These are phyloP conservation scores for Somion occarium DNA, from an alignment of 1,284 basidiomycete genomes.

Conservation along the genomic window DNA sequence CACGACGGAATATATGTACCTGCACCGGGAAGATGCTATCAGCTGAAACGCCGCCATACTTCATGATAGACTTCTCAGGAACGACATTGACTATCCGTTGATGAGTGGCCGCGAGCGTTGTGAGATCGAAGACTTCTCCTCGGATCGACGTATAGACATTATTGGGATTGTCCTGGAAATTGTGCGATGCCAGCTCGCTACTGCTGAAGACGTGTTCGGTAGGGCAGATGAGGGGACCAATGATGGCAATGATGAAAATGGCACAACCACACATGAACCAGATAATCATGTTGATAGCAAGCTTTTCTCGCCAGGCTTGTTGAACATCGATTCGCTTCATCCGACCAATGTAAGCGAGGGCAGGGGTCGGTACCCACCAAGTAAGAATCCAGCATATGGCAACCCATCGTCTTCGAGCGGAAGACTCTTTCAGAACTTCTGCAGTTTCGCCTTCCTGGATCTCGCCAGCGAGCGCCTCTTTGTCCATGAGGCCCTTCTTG, in stretches of 20 bases:
- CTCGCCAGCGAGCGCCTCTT: conserved; percentile 77
- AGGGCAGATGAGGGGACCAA: conserved; percentile 91
- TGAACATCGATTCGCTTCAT: conserved; percentile 95
- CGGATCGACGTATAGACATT: conserved; percentile 82
- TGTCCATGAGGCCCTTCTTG: conserved; percentile 69
- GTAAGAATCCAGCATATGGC: conserved; percentile 87
- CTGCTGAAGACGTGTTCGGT: conserved; percentile 87
- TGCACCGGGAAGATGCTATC: conserved; percentile 93
- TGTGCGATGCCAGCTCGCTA: conserved; percentile 74
- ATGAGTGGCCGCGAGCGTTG: conserved; percentile 57
- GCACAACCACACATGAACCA: conserved; percentile 90
- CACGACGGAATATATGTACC: conserved; percentile 45
- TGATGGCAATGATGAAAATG: conserved; percentile 89
- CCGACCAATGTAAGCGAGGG: conserved; percentile 70
- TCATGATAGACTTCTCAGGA: conserved; percentile 66
- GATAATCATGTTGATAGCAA: conserved; percentile 93
- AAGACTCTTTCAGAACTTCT: conserved; percentile 81
- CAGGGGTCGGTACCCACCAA: conserved; percentile 81
- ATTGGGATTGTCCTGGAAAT: conserved; percentile 56
- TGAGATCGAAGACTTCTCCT: conserved; percentile 91
- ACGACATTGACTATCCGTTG: conserved; percentile 71
- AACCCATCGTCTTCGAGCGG: conserved; percentile 85
- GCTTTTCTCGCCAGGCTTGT: conserved; percentile 97
- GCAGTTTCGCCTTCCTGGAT: conserved; percentile 81
- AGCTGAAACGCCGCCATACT: conserved; percentile 80